Conservation (phyloP, 371 early-diverging fungal species). For the Actinomortierella ambigua region DNA sequence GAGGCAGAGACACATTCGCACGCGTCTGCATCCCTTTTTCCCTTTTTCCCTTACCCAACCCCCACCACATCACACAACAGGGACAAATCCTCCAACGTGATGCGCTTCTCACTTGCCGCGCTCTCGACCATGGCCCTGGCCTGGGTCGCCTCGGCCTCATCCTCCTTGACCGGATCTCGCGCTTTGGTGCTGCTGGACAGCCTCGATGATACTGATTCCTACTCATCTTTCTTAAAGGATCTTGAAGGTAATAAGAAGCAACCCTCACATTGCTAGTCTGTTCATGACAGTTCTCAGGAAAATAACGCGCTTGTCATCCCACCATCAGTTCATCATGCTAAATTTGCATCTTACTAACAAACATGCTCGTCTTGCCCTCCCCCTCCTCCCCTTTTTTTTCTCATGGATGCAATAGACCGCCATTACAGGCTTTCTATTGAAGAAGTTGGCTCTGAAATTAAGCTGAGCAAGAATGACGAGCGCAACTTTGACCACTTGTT, state of each 20-base stretch:
- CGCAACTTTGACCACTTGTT: slow-evolving; percentile 72
- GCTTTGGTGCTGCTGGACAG: slow-evolving; percentile 79
- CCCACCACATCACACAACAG: too few relatives aligned
- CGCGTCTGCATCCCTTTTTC: too few relatives aligned
- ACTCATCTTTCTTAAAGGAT: slow-evolving; percentile 65
- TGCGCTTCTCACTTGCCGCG: too few relatives aligned
- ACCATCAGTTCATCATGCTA: neutral
- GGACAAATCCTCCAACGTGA: too few relatives aligned
- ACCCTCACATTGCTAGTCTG: neutral
- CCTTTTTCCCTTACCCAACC: too few relatives aligned
- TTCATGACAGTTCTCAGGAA: neutral
- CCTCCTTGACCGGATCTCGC: slow-evolving; percentile 67
- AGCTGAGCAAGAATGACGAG: slow-evolving; percentile 58
- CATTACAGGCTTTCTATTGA: slow-evolving; percentile 63
- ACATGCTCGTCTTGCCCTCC: neutral
- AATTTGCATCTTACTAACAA: neutral
- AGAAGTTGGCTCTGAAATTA: slow-evolving; percentile 46
- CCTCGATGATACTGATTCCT: slow-evolving; percentile 53
- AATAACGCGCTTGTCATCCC: neutral
- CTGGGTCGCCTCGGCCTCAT: slow-evolving; percentile 41
- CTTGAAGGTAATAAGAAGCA: slow-evolving; percentile 57
- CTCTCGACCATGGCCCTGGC: slow-evolving; percentile 32
- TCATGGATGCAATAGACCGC: slow-evolving; percentile 56
- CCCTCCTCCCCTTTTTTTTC: slow-evolving; percentile 7
- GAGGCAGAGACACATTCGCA: too few relatives aligned